Evolutionary conservation across 2,329 filamentous ascomycete species (phyloP).

Genomic region (Capronia americana): DNA sequence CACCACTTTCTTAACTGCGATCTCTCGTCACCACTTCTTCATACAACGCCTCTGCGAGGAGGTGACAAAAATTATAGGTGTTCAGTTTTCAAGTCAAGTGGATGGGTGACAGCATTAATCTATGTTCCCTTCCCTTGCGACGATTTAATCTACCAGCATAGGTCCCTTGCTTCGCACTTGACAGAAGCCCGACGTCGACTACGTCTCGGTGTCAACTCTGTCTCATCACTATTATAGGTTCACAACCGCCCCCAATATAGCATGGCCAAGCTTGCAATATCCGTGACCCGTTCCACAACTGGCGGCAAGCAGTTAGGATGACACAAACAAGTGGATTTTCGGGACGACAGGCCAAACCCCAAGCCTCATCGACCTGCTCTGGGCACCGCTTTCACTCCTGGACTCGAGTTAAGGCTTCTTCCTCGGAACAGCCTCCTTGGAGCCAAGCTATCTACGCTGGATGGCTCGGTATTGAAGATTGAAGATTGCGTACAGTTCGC

Average conservation of each 20-base stretch:
- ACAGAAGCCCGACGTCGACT: background rate
- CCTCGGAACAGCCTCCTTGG: slow-evolving; percentile 10
- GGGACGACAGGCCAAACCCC: too few species aligned
- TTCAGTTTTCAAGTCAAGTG: background rate
- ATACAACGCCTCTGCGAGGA: background rate
- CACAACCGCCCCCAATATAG: background rate
- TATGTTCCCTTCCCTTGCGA: background rate
- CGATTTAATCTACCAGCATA: background rate
- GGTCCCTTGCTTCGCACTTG: background rate
- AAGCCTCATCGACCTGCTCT: background rate
- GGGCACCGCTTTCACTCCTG: background rate
- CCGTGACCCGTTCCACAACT: background rate
- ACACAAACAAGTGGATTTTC: background rate
- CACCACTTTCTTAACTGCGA: slow-evolving; percentile 11
- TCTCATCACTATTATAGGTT: background rate
- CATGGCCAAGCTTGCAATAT: background rate
- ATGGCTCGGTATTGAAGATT: background rate
- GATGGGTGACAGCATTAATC: background rate
- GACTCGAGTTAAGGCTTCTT: background rate
- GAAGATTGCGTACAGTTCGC: background rate
- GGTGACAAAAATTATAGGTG: background rate
- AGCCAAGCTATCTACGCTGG: slow-evolving; percentile 6
- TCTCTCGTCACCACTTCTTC: slow-evolving; percentile 1
- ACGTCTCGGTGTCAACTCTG: background rate
- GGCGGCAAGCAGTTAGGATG: background rate